Percentiles rank a stretch among this genome's conserved stretches.
Evolutionary conservation across 164 flowering plant genomes (phyloP).

Genomic region (Nymphaea colorata): DNA sequence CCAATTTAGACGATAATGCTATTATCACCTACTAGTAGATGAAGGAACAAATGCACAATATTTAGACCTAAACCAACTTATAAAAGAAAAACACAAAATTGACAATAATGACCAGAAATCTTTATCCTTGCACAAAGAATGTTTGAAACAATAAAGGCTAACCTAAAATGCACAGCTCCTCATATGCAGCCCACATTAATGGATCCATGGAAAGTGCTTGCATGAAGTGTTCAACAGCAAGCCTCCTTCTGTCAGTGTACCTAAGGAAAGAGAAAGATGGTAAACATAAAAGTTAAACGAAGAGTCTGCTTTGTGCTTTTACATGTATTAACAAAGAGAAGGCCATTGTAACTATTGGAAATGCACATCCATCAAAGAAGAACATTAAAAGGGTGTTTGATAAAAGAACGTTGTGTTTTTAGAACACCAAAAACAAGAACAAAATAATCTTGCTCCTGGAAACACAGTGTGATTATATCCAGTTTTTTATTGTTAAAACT

Average conservation of each 20-base stretch:
- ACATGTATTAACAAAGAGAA: no score
- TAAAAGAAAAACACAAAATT: not conserved
- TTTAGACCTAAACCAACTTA: not conserved
- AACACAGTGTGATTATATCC: no score
- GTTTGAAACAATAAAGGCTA: slow-evolving; percentile 11
- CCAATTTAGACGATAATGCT: not conserved
- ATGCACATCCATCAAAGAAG: no score
- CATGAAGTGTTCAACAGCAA: slow-evolving; percentile 79
- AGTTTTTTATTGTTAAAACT: no score
- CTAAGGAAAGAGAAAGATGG: slow-evolving; percentile 26
- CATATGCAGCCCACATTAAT: slow-evolving; percentile 91
- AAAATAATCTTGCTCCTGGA: no score
- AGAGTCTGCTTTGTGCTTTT: not conserved
- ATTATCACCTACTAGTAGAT: not conserved
- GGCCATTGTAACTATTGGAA: no score
- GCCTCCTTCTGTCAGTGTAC: slow-evolving; percentile 84
- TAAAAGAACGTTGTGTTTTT: no score
- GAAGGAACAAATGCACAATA: not conserved
- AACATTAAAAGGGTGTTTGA: no score
- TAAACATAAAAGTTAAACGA: not conserved
- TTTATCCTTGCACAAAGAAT: not conserved
- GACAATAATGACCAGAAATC: not conserved
- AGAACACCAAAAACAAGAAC: no score
- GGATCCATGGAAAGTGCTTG: slow-evolving; percentile 88
- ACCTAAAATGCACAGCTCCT: slow-evolving; percentile 91